phyloP scores from a whole-genome alignment of 257 asterid species.

The Solanum lycopersicoides region DNA sequence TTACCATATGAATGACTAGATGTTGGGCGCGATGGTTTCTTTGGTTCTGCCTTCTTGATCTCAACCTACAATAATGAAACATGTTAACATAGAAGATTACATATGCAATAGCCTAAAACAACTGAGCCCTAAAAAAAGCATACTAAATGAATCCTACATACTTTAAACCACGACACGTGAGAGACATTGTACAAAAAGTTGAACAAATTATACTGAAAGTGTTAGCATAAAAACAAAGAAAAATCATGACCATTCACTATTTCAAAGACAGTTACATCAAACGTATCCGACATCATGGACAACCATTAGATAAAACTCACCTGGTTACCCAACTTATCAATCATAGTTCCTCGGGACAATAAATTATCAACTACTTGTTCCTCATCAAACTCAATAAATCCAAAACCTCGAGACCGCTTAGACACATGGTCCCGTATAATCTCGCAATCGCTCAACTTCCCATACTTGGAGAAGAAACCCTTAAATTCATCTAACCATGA shows the following conservation, averaged over 20 bases:
- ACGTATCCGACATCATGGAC: background rate
- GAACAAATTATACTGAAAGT: background rate
- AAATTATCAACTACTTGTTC: constrained; percentile 73
- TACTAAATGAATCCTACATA: constrained; percentile 4
- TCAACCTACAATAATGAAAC: constrained; percentile 99
- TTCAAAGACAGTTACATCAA: background rate
- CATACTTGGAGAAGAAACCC: constrained; percentile 71
- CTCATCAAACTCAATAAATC: constrained; percentile 70
- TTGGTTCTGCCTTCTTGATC: constrained; percentile 99
- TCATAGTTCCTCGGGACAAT: constrained; percentile 73
- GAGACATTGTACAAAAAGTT: background rate
- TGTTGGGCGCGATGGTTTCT: constrained; percentile 91
- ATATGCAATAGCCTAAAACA: constrained; percentile 26
- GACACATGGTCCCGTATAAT: constrained; percentile 80
- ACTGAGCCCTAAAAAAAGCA: constrained; percentile 18
- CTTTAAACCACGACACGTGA: background rate
- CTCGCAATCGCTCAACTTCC: constrained; percentile 81
- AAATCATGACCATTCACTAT: background rate
- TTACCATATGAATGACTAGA: constrained; percentile 74
- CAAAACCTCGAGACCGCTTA: constrained; percentile 92
- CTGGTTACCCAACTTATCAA: constrained; percentile 85
- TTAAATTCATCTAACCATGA: constrained; percentile 53
- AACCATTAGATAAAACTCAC: constrained; percentile 28
- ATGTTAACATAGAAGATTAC: constrained; percentile 72
- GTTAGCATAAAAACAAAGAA: background rate